Base-by-base conservation (phyloP, 2,329 filamentous ascomycete species). In the Polychaeton citri region DNA sequence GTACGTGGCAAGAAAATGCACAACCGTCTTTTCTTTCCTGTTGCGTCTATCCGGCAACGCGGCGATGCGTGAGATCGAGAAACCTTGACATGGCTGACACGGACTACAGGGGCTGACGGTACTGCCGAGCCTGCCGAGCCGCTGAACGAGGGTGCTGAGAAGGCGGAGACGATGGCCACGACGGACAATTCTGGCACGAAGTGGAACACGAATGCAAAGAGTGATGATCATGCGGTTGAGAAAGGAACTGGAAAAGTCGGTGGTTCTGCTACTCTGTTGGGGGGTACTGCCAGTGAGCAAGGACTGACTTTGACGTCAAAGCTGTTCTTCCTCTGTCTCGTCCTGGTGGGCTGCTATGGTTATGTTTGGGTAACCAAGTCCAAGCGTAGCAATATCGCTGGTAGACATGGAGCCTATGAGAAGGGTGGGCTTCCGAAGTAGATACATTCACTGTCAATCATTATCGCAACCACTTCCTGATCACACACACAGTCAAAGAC, bases 221-320 rank as follows among this genome's bases (percentile, higher is more conserved):
- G 34, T 9, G 24, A 33, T 35, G 30, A 34, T 19, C 24, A 38
- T 19, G 20, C 21, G 8, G 19, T 33, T 35, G 34, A 30, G 8
- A 40, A 45, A 32, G 32, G 46, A n/a, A 35, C 42, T 34, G 40
- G 40, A 34, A 42, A 38, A 24, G 35, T 41, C 16, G 37, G 38
- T n/a, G 37, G 43, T 18, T 26, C 32, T 12, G 28, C 37, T 19
- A 40, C 46, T 26, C 42, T 36, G 10, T 28, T 28, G 12, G n/a
- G n/a, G n/a, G n/a, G n/a, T n/a, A n/a, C n/a, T n/a, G n/a, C n/a
- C n/a, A 28, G 24, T 15, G 24, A 28, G 24, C 45, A 47, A 19
- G 64, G 63, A 20, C 49, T 69, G 36, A 63, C 61, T 36, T 43
- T 58, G 39, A 46, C 54, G 21, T 55, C 60, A 43, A 70, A 69